phyloP scores from a whole-genome alignment of 768 basidiomycete species.

The Trametes cubensis region DNA sequence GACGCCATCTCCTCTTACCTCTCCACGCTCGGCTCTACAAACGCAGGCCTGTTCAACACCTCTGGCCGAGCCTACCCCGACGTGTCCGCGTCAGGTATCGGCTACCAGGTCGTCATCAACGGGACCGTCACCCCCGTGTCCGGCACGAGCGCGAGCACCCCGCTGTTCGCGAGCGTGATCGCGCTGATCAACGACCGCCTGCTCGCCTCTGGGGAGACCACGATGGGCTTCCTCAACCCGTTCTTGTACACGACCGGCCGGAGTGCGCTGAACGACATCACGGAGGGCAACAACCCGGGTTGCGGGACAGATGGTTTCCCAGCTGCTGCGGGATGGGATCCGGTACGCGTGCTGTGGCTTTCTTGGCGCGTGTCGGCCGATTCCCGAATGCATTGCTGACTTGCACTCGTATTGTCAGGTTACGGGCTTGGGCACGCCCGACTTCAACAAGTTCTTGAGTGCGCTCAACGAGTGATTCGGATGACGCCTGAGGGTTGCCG shows the following conservation, averaged over 20 bases:
- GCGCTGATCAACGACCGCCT: constrained; percentile 51
- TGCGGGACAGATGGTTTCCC: constrained; percentile 40
- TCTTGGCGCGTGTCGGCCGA: not conserved
- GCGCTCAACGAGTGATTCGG: not conserved
- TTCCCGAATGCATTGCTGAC: too few relatives aligned
- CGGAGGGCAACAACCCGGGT: constrained; percentile 39
- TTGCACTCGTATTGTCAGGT: not conserved
- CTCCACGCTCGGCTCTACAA: constrained; percentile 31
- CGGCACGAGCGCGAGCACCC: constrained; percentile 67
- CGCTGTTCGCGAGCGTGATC: constrained; percentile 63
- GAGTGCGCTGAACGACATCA: constrained; percentile 39
- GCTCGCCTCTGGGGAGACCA: constrained; percentile 28
- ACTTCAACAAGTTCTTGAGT: constrained; percentile 9
- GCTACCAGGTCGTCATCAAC: constrained; percentile 37
- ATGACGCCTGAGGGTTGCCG: too few relatives aligned
- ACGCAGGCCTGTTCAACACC: constrained; percentile 35
- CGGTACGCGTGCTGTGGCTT: constrained; percentile 21
- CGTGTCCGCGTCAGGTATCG: constrained; percentile 42
- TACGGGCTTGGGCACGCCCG: constrained; percentile 12
- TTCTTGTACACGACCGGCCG: constrained; percentile 31
- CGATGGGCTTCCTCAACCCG: constrained; percentile 43
- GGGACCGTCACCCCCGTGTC: constrained; percentile 28
- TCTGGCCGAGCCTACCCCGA: constrained; percentile 51
- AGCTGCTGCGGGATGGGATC: constrained; percentile 35
- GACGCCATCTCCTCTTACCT: constrained; percentile 41